Evolutionary conservation across 2,329 filamentous ascomycete species (phyloP).

Genomic region (Hymenoscyphus fraxineus): DNA sequence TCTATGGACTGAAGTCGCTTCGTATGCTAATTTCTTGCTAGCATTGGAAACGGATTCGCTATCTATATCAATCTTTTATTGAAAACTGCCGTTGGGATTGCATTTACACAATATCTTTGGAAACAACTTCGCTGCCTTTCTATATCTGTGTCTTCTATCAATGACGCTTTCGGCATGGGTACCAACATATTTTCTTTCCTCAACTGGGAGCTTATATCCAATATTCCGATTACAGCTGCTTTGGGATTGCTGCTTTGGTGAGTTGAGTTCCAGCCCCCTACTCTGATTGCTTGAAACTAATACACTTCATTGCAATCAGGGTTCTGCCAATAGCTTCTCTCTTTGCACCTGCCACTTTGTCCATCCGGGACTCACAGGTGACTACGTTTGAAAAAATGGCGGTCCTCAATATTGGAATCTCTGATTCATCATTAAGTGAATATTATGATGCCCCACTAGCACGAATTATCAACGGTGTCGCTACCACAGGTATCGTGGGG

Average conservation of each 20-base stretch:
- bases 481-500: background rate
- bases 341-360: slow-evolving; percentile 1
- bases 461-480: background rate
- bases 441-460: background rate
- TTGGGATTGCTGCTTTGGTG: background rate
- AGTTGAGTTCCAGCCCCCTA: background rate
- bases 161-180: background rate
- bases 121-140: background rate
- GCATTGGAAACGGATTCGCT: slow-evolving; percentile 3
- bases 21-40: background rate
- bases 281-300: background rate
- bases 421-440: background rate
- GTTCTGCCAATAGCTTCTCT: background rate
- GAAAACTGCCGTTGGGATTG: slow-evolving; percentile 1
- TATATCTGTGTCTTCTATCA: background rate
- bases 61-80: background rate
- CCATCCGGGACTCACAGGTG: background rate
- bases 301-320: background rate
- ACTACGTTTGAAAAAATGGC: background rate
- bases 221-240: background rate
- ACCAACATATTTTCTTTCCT: background rate
- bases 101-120: slow-evolving; percentile 5
- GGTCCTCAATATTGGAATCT: background rate
- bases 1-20: background rate
- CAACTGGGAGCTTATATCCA: background rate